These are phyloP conservation scores for Aspergillus egyptiacus DNA, from an alignment of 495 filamentous ascomycete species.

Conservation along the genomic window DNA sequence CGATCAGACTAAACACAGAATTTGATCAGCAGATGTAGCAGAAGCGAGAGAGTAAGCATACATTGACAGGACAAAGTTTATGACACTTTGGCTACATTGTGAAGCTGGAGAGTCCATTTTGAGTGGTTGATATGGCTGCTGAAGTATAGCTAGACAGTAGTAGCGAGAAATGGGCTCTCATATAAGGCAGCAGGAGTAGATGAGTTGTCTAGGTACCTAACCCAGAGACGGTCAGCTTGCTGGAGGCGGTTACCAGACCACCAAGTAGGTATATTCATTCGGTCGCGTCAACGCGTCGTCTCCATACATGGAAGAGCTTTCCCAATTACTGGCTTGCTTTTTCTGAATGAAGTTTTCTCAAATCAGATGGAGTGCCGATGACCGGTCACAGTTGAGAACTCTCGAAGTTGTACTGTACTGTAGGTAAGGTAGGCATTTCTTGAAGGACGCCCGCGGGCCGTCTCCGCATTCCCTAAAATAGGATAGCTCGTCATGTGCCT, in stretches of 20 bases:
- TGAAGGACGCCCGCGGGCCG: no score
- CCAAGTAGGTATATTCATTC: background rate
- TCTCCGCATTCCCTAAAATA: slow-evolving; percentile 15
- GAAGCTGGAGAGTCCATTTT: slow-evolving; percentile 26
- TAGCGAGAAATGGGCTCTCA: background rate
- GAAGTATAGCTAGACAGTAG: background rate
- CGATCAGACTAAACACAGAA: slow-evolving; percentile 64
- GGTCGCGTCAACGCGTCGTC: slow-evolving; percentile 6
- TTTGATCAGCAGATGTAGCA: background rate
- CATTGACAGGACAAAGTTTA: slow-evolving; percentile 60
- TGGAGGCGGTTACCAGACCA: slow-evolving; percentile 10
- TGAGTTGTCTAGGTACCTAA: background rate
- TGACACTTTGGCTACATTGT: slow-evolving; percentile 40
- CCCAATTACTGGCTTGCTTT: background rate
- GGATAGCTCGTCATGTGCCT: background rate
- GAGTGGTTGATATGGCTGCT: background rate
- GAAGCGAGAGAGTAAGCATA: slow-evolving; percentile 24
- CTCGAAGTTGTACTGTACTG: background rate
- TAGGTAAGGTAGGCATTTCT: slow-evolving; percentile 1
- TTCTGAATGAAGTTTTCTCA: slow-evolving; percentile 2
- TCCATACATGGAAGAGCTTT: background rate
- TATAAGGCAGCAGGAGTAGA: background rate
- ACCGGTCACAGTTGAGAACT: slow-evolving; percentile 3
- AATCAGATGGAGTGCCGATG: background rate
- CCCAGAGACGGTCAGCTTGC: background rate